Conservation (phyloP, 192 early-diverging fungal genomes). For the Mortierella claussenii region DNA sequence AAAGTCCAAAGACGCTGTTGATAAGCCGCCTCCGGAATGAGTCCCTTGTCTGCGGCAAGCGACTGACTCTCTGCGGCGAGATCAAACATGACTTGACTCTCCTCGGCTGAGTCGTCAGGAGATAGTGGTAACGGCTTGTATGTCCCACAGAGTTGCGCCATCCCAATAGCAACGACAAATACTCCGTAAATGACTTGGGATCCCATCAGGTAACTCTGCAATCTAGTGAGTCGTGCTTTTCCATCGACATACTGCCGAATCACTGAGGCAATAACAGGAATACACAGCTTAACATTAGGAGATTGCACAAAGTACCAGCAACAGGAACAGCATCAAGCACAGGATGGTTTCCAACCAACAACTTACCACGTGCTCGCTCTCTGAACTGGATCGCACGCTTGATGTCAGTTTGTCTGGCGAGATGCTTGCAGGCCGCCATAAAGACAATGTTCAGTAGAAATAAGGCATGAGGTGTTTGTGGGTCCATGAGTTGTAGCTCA, state of each 20-base stretch:
- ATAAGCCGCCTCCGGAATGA: slow-evolving; percentile 40
- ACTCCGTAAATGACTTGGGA: slow-evolving; percentile 44
- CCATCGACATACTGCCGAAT: slow-evolving; percentile 32
- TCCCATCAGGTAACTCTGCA: slow-evolving; percentile 21
- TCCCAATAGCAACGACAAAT: slow-evolving; percentile 25
- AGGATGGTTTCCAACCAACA: too few species aligned
- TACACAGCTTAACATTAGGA: neutral
- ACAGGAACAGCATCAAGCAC: neutral
- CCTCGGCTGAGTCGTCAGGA: neutral
- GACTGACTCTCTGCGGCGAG: slow-evolving; percentile 17
- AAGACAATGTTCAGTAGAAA: slow-evolving; percentile 44
- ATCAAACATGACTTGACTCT: slow-evolving; percentile 5
- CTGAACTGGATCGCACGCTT: slow-evolving; percentile 50
- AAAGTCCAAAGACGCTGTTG: slow-evolving; percentile 45
- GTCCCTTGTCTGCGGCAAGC: slow-evolving; percentile 10
- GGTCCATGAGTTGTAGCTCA: slow-evolving; percentile 42
- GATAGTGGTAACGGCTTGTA: slow-evolving; percentile 4
- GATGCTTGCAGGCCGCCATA: slow-evolving; percentile 50
- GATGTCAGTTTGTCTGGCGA: slow-evolving; percentile 28
- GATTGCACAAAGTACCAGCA: too few species aligned
- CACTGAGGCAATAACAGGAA: slow-evolving; percentile 6
- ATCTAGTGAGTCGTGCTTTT: slow-evolving; percentile 23
- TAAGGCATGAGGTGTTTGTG: slow-evolving; percentile 32
- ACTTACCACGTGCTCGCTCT: slow-evolving; percentile 42
- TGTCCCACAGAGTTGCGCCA: slow-evolving; percentile 26